Percentiles rank a stretch among this genome's conserved stretches.
phyloP scores from a whole-genome alignment of 139 green algal species.

The Coelastrella sp. region DNA sequence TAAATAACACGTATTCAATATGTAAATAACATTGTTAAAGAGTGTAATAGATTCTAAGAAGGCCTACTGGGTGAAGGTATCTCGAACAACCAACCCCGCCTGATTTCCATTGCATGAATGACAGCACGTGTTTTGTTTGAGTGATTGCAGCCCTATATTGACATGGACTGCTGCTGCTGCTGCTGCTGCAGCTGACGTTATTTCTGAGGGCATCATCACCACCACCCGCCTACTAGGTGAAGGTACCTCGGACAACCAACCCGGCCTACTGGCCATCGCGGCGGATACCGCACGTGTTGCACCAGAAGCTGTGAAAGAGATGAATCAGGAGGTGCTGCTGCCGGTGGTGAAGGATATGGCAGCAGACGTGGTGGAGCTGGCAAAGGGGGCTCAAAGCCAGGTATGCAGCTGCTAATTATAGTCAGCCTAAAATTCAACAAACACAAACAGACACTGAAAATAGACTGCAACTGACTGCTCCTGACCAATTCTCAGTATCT shows the following conservation, averaged over 20 bases:
- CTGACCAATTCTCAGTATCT: background rate
- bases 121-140: background rate
- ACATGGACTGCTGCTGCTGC: background rate
- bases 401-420: background rate
- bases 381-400: conserved; percentile 25
- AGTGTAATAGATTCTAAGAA: background rate
- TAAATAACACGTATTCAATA: no score
- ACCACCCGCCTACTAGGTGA: background rate
- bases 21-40: background rate
- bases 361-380: background rate
- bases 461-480: background rate
- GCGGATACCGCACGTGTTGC: background rate
- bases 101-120: no score
- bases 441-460: no score
- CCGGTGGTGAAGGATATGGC: background rate
- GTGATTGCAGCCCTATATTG: background rate
- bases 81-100: no score
- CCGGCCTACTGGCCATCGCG: background rate
- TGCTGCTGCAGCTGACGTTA: background rate
- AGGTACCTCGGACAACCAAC: background rate
- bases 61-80: no score
- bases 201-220: conserved; percentile 1
- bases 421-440: no score
- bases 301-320: conserved; percentile 16
- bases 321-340: conserved; percentile 16